Evolutionary conservation across 805 yeast species (phyloP), one percentile per base, ranked within the genome.

Genomic region (Monosporozyma yasuniensis): DNA sequence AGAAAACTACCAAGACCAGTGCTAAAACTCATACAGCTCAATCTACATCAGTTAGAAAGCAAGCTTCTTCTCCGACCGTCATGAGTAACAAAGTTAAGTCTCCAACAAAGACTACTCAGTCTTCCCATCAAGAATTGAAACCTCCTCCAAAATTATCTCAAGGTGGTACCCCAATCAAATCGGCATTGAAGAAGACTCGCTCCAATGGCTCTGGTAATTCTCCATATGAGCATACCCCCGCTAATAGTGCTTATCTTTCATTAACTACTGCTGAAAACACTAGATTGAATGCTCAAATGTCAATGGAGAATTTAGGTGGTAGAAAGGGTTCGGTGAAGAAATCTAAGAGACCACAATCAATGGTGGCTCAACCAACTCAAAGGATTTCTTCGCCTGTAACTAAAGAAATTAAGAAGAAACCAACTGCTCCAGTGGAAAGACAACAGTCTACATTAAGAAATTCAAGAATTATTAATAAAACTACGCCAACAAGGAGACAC

Each of bases 181-280:
- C 75, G 9, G 76, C 75, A 0, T 54, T 72, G 47, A 72, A 72
- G 53, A 65, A 63, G 44, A 54, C 67, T 14, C 48, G 8, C 12
- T 39, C 59, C 4, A 55, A 65, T 12, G 57, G 52, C 27, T 41
- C 50, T 50, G 45, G 51, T 43, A 48, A 53, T 32, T 38, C 50
- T 38, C 45, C 63, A 47, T 52, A 67, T 11, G 39, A 50, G 3
- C 52, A 55, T 27, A 61, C 70, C 4, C 72, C 84, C 1, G 86
- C 87, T 0, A 77, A 77, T 25, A 76, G 75, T 52, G 88, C 86
- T 0, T 83, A 83, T 57, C 60, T 83, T 42, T 80, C 87, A 0
- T 65, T 83, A 48, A 75, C 90, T 0, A 85, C 93, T 0, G 90
- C 90, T 1, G 89, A 84, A 60, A 85, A 85, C 63, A 85, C 93